Percentiles rank a stretch among this genome's conserved stretches.
Conservation (phyloP, 2,329 filamentous ascomycete genomes). For the Colletotrichum liaoningense region DNA sequence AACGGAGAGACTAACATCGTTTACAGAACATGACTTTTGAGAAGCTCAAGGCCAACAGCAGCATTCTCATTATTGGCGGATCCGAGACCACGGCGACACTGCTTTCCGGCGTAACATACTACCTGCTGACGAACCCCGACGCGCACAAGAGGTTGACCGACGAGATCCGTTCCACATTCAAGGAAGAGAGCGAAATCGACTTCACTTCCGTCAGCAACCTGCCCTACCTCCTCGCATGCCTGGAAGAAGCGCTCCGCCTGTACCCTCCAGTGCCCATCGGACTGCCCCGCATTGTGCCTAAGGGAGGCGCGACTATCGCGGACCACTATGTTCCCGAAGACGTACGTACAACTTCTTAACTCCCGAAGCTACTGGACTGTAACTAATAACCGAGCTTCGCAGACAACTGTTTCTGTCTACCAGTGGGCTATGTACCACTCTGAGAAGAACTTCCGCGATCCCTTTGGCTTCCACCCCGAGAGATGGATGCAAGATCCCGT, state of each 20-base stretch:
- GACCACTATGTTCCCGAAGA: constrained; percentile 46
- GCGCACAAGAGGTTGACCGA: constrained; percentile 44
- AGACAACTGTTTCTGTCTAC: constrained; percentile 52
- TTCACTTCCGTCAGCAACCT: constrained; percentile 45
- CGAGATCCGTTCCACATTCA: constrained; percentile 52
- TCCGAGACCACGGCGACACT: constrained; percentile 49
- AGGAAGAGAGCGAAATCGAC: constrained; percentile 49
- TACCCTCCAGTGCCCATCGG: constrained; percentile 47
- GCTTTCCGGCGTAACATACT: constrained; percentile 42
- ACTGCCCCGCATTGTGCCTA: constrained; percentile 43
- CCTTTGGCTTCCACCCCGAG: constrained; percentile 49
- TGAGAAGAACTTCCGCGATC: constrained; percentile 44
- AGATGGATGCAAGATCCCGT: constrained; percentile 42
- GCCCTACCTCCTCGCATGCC: constrained; percentile 51
- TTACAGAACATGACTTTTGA: constrained; percentile 23
- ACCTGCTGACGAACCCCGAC: constrained; percentile 45
- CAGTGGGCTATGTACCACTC: constrained; percentile 48
- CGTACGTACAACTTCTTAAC: constrained; percentile 35
- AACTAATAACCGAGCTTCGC: not conserved
- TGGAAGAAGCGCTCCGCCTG: constrained; percentile 56
- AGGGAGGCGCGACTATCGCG: constrained; percentile 46
- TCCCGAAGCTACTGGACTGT: rapidly evolving
- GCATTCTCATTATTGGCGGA: constrained; percentile 44
- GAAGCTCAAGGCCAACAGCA: constrained; percentile 35
- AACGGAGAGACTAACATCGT: not conserved